Conservation (phyloP, 305 asterid species). For the Fraxinus latifolia region DNA sequence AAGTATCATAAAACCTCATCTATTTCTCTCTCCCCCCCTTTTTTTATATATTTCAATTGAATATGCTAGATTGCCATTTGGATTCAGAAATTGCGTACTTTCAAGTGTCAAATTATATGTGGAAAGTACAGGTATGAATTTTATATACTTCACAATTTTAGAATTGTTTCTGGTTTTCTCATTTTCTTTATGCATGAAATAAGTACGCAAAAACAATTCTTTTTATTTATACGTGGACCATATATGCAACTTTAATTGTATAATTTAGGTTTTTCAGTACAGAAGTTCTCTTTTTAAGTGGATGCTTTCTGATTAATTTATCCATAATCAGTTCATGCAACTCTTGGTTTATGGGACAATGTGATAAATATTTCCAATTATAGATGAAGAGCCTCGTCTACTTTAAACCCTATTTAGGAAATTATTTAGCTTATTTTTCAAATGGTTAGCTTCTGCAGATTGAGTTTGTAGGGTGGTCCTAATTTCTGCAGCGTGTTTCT, state of each 20-base stretch:
- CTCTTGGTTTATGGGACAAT: not conserved
- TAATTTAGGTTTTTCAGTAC: not conserved
- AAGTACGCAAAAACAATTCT: not conserved
- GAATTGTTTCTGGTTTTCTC: not conserved
- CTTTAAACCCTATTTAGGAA: constrained; percentile 32
- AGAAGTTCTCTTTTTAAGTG: not conserved
- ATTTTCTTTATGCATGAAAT: not conserved
- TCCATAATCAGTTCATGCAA: constrained; percentile 17
- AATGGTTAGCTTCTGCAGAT: constrained; percentile 34
- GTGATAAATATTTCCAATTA: constrained; percentile 27
- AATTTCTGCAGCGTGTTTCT: constrained; percentile 22
- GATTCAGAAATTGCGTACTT: not conserved
- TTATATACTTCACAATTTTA: not conserved
- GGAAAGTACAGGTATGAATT: not conserved
- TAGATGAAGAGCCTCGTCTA: constrained; percentile 19
- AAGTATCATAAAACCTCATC: not conserved
- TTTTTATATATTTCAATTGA: not conserved
- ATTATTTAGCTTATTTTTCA: constrained; percentile 15
- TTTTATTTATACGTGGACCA: not conserved
- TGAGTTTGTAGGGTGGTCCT: constrained; percentile 53
- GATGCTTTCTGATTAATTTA: constrained; percentile 10
- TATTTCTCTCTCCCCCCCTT: not conserved
- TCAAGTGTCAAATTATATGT: not conserved
- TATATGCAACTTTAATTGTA: not conserved
- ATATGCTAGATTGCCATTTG: not conserved